Percentiles rank a stretch among this genome's conserved stretches.
Conservation (phyloP, 805 yeast species). For the Alloascoidea hylecoeti region DNA sequence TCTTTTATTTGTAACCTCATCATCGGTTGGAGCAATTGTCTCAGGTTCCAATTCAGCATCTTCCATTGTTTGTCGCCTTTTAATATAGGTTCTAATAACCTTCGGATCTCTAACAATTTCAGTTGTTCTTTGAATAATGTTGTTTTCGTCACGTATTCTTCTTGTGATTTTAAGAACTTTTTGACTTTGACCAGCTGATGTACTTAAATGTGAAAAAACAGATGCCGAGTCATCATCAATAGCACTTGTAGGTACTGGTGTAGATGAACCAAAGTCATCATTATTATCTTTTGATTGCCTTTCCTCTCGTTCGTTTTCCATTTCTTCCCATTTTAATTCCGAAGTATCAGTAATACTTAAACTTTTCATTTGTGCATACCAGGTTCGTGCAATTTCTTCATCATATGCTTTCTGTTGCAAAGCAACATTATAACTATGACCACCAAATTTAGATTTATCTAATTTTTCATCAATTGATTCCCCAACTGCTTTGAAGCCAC, state of each 20-base stretch:
- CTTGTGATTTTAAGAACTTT: slow-evolving; percentile 56
- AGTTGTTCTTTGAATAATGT: slow-evolving; percentile 67
- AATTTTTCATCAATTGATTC: slow-evolving; percentile 22
- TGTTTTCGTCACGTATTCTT: slow-evolving; percentile 71
- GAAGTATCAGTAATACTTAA: slow-evolving; percentile 28
- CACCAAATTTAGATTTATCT: slow-evolving; percentile 31
- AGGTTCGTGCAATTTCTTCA: slow-evolving; percentile 74
- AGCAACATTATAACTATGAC: slow-evolving; percentile 70
- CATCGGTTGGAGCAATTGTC: slow-evolving; percentile 64
- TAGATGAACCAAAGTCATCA: slow-evolving; percentile 4
- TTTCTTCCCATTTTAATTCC: slow-evolving; percentile 19
- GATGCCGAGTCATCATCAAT: slow-evolving; percentile 21
- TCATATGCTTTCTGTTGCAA: slow-evolving; percentile 85
- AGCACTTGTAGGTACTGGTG: slow-evolving; percentile 9
- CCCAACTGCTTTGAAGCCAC: slow-evolving; percentile 51
- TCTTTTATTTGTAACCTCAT: slow-evolving; percentile 69
- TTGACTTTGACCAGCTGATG: slow-evolving; percentile 13
- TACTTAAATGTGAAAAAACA: slow-evolving; percentile 11
- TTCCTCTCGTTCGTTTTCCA: slow-evolving; percentile 12
- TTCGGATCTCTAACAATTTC: slow-evolving; percentile 77
- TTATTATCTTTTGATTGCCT: slow-evolving; percentile 12
- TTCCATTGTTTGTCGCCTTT: slow-evolving; percentile 52
- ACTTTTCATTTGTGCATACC: slow-evolving; percentile 72
- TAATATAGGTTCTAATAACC: slow-evolving; percentile 73
- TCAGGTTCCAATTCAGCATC: slow-evolving; percentile 56